Evolutionary conservation across 2,329 filamentous ascomycete species (phyloP).

Genomic region (Kalmusia sp.): DNA sequence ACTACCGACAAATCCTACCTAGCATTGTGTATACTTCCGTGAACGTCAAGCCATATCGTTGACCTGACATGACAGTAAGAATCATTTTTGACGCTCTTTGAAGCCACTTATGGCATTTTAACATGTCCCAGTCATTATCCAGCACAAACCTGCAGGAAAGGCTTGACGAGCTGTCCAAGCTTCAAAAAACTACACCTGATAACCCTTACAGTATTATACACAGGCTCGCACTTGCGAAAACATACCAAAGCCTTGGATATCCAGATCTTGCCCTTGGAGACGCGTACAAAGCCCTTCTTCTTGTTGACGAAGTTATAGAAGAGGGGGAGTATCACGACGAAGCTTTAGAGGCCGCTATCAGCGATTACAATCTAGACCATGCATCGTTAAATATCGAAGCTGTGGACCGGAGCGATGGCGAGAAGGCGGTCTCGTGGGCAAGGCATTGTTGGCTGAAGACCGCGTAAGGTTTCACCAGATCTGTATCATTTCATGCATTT

Average conservation of each 20-base stretch:
- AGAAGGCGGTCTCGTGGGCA: constrained; percentile 27
- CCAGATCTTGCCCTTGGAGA: constrained; percentile 90
- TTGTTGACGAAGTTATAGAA: constrained; percentile 81
- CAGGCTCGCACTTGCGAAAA: constrained; percentile 68
- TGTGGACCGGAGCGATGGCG: too few relatives aligned
- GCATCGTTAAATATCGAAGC: too few relatives aligned
- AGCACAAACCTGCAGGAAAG: constrained; percentile 15
- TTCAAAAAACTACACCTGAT: constrained; percentile 30
- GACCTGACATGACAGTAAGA: not conserved
- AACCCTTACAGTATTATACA: constrained; percentile 48
- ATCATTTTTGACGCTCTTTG: not conserved
- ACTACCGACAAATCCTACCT: not conserved
- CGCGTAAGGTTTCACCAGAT: constrained; percentile 35
- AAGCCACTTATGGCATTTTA: not conserved
- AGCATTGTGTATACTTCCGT: not conserved
- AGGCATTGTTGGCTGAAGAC: constrained; percentile 29
- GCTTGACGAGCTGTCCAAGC: constrained; percentile 27
- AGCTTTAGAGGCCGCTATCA: constrained; percentile 62
- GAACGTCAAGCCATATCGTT: not conserved
- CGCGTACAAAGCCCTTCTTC: constrained; percentile 86
- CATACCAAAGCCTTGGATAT: constrained; percentile 79
- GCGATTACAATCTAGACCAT: constrained; percentile 32
- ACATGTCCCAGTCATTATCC: not conserved
- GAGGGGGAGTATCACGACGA: constrained; percentile 82
- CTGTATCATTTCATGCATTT: not conserved